A percentile compares a stretch with the other conserved stretches of the same genome.
phyloP scores from a whole-genome alignment of 2,329 filamentous ascomycete genomes.

The Drechslera avenae region DNA sequence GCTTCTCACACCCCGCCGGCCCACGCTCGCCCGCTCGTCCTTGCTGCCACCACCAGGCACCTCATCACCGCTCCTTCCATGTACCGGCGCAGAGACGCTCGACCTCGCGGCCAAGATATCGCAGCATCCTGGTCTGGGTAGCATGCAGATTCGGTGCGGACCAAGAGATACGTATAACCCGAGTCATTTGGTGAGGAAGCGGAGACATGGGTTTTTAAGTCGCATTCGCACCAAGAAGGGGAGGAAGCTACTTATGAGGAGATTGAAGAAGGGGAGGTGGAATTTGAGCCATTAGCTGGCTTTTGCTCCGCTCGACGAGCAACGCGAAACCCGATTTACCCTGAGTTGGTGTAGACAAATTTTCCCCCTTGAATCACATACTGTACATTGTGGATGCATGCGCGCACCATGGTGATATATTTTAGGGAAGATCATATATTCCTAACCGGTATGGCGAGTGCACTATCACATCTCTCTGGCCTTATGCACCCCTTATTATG shows the following conservation, averaged over 20 bases:
- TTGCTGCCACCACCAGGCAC: constrained; percentile 24
- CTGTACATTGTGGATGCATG: too few relatives aligned
- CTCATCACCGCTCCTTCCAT: constrained; percentile 13
- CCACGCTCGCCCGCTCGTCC: constrained; percentile 29
- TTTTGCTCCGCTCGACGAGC: too few relatives aligned
- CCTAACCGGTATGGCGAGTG: too few relatives aligned
- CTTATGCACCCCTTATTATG: too few relatives aligned
- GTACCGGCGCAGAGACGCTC: constrained; percentile 28
- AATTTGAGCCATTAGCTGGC: constrained; percentile 40
- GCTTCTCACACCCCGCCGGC: constrained; percentile 34
- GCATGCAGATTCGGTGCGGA: constrained; percentile 52
- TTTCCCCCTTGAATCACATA: too few relatives aligned
- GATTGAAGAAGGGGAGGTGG: constrained; percentile 59
- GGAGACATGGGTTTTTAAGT: constrained; percentile 64
- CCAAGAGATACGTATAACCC: constrained; percentile 64
- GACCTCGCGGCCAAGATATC: constrained; percentile 46
- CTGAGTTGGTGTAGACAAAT: too few relatives aligned
- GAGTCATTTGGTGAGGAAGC: constrained; percentile 64
- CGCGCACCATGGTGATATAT: too few relatives aligned
- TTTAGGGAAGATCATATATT: too few relatives aligned
- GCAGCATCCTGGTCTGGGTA: constrained; percentile 43
- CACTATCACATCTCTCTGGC: too few relatives aligned
- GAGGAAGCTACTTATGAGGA: constrained; percentile 58
- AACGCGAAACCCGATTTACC: too few relatives aligned
- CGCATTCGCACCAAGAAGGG: constrained; percentile 60